Evolutionary conservation across 108 stramenopile genomes (phyloP).

Genomic region (Cylindrotheca closterium): DNA sequence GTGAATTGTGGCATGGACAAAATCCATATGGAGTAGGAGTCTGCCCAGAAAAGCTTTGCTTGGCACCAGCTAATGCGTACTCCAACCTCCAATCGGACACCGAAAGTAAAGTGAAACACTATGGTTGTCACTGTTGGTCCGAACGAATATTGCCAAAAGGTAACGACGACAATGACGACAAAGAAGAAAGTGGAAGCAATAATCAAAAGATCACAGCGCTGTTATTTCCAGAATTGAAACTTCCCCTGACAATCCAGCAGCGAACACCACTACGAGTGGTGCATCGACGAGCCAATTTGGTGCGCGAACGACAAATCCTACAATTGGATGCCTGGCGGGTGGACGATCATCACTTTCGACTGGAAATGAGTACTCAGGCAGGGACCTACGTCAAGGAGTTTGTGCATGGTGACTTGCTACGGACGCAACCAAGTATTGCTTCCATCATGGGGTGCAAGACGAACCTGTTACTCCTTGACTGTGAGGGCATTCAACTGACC

Average conservation of each 20-base stretch:
- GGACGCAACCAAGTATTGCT: slow-evolving; percentile 69
- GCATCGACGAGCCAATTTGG: slow-evolving; percentile 69
- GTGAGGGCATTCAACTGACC: slow-evolving; percentile 65
- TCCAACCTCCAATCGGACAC: slow-evolving; percentile 70
- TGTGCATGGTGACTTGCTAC: slow-evolving; percentile 82
- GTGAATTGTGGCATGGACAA: slow-evolving; percentile 43
- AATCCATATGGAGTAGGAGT: slow-evolving; percentile 72
- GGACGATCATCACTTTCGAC: slow-evolving; percentile 69
- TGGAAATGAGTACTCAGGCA: slow-evolving; percentile 64
- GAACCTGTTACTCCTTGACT: slow-evolving; percentile 79
- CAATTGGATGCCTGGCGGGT: slow-evolving; percentile 44
- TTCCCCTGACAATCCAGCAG: slow-evolving; percentile 70
- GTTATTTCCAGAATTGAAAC: slow-evolving; percentile 14
- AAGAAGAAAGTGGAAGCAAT: slow-evolving; percentile 1
- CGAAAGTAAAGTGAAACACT: slow-evolving; percentile 81
- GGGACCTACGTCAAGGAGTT: slow-evolving; percentile 93
- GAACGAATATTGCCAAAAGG: slow-evolving; percentile 28
- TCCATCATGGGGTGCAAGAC: slow-evolving; percentile 70
- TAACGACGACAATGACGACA: slow-evolving; percentile 23
- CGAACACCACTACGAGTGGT: slow-evolving; percentile 78
- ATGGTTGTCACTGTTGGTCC: slow-evolving; percentile 80
- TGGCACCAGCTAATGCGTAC: slow-evolving; percentile 46
- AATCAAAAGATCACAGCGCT: not conserved
- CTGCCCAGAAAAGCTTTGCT: slow-evolving; percentile 28
- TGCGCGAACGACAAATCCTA: slow-evolving; percentile 51